These are phyloP conservation scores for Corylus avellana DNA, from an alignment of 306 rosid genomes.

Conservation along the genomic window DNA sequence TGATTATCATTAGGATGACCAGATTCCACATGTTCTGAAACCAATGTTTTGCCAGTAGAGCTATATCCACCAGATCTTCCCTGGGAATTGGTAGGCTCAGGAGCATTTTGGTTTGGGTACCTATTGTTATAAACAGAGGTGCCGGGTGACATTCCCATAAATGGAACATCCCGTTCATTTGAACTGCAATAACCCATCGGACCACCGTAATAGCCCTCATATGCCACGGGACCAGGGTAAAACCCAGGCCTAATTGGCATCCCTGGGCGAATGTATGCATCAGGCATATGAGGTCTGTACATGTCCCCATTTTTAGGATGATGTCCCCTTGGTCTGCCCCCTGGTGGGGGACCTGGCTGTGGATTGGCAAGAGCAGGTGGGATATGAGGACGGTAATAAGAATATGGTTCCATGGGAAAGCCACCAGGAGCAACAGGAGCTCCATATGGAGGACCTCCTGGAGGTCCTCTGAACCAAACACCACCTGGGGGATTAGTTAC, in stretches of 20 bases:
- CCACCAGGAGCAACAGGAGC: slow-evolving; percentile 72
- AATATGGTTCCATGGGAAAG: slow-evolving; percentile 82
- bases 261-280: slow-evolving; percentile 72
- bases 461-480: slow-evolving; percentile 92
- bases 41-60: slow-evolving; percentile 46
- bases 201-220: slow-evolving; percentile 73
- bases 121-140: slow-evolving; percentile 60
- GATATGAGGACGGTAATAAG: slow-evolving; percentile 76
- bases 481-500: slow-evolving; percentile 79
- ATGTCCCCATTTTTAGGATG: slow-evolving; percentile 87
- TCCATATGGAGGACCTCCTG: slow-evolving; percentile 79
- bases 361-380: slow-evolving; percentile 70
- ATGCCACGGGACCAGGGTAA: slow-evolving; percentile 76
- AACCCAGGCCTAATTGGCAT: slow-evolving; percentile 87
- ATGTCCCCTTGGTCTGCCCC: slow-evolving; percentile 70
- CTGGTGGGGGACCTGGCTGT: slow-evolving; percentile 67
- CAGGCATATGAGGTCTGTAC: slow-evolving; percentile 83
- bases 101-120: slow-evolving; percentile 58
- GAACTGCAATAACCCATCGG: slow-evolving; percentile 76
- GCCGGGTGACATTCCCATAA: slow-evolving; percentile 70
- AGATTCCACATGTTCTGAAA: slow-evolving; percentile 58
- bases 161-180: slow-evolving; percentile 74
- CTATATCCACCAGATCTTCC: slow-evolving; percentile 61
- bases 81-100: slow-evolving; percentile 60
- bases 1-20: slow-evolving; percentile 56